Percentiles rank a stretch among this genome's conserved stretches.
These are phyloP conservation scores for Eucalyptus tenuipes DNA, from an alignment of 345 rosid species.

Conservation along the genomic window DNA sequence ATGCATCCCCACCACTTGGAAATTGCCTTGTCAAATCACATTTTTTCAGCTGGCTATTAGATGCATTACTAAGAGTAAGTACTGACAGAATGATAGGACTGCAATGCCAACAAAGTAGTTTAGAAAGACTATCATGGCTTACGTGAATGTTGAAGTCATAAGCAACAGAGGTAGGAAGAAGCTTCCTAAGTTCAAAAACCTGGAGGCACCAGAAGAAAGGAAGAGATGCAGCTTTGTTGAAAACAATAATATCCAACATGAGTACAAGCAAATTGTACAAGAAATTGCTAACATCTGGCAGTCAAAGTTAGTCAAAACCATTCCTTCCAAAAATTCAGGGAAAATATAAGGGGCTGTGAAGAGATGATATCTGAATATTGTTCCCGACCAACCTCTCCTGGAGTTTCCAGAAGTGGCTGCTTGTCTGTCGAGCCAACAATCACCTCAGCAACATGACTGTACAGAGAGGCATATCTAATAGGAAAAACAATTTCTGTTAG, in stretches of 20 bases:
- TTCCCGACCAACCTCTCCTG: constrained; percentile 52
- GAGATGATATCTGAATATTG: not conserved
- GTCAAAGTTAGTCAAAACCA: not conserved
- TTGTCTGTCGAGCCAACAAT: constrained; percentile 66
- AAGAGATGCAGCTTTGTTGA: not conserved
- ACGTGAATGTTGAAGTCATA: constrained; percentile 93
- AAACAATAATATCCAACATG: not conserved
- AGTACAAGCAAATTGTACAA: not conserved
- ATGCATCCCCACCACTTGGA: not conserved
- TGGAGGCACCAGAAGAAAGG: constrained; percentile 8
- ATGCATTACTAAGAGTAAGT: not conserved
- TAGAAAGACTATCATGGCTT: constrained; percentile 7
- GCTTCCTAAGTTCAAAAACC: constrained; percentile 88
- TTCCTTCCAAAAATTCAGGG: not conserved
- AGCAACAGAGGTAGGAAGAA: constrained; percentile 52
- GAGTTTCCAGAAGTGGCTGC: constrained; percentile 89
- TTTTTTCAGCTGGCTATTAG: not conserved
- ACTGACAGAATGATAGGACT: not conserved
- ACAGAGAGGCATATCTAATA: constrained; percentile 46
- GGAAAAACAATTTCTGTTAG: not conserved
- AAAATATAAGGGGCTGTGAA: not conserved
- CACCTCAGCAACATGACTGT: constrained; percentile 39
- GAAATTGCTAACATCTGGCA: not conserved
- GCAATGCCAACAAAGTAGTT: not conserved
- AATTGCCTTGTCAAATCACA: not conserved